These are phyloP conservation scores for Annona squamosa DNA, from an alignment of 164 flowering plant species.

Conservation along the genomic window DNA sequence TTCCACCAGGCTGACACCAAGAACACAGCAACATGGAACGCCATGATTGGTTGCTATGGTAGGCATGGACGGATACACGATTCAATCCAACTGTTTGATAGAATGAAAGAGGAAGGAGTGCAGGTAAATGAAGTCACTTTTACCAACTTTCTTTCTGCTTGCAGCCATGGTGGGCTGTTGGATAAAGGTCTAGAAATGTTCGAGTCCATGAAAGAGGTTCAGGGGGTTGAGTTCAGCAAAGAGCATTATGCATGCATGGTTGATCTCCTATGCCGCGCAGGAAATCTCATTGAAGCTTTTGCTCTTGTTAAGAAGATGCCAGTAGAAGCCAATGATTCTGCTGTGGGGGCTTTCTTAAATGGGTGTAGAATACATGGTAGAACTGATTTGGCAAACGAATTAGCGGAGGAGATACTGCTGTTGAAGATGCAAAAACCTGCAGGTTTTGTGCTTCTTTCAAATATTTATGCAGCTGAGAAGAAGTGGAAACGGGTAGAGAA, in stretches of 20 bases:
- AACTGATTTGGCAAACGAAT: slow-evolving; percentile 44
- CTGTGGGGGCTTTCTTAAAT: slow-evolving; percentile 55
- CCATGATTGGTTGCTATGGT: slow-evolving; percentile 68
- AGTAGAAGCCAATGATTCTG: slow-evolving; percentile 37
- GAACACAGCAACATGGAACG: slow-evolving; percentile 53
- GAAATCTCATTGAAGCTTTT: slow-evolving; percentile 55
- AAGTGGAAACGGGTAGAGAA: slow-evolving; percentile 55
- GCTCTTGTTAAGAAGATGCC: slow-evolving; percentile 39
- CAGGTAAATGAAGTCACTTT: slow-evolving; percentile 49
- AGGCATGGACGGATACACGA: slow-evolving; percentile 46
- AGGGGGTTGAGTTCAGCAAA: slow-evolving; percentile 24
- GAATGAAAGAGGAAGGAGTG: slow-evolving; percentile 40
- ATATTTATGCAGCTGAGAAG: slow-evolving; percentile 59
- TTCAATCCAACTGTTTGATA: slow-evolving; percentile 46
- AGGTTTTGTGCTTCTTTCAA: slow-evolving; percentile 50
- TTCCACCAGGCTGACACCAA: slow-evolving; percentile 30
- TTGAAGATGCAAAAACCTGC: slow-evolving; percentile 38
- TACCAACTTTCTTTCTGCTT: slow-evolving; percentile 52
- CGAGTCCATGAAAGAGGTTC: slow-evolving; percentile 32
- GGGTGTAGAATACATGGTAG: slow-evolving; percentile 61
- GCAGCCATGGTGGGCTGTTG: slow-evolving; percentile 61
- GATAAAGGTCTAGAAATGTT: slow-evolving; percentile 49
- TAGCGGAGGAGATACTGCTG: slow-evolving; percentile 29
- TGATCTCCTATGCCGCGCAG: slow-evolving; percentile 59
- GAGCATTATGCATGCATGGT: slow-evolving; percentile 65